Evolutionary conservation across 148 eudicot genomes (phyloP).

Genomic region (Cornus kousa): DNA sequence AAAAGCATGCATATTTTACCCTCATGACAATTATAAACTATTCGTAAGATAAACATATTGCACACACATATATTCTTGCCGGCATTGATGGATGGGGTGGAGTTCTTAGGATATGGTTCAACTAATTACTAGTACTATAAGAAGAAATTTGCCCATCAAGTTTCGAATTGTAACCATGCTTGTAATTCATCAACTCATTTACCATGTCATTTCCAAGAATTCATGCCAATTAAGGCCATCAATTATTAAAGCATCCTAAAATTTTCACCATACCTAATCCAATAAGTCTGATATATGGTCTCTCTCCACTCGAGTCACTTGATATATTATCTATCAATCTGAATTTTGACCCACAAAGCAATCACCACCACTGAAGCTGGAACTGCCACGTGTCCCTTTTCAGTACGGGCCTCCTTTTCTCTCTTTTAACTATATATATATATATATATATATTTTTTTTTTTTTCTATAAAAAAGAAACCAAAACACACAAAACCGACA

Average conservation of each 20-base stretch:
- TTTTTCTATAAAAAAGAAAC: neutral
- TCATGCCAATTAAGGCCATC: neutral
- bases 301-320: slow-evolving; percentile 8
- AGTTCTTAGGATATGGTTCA: neutral
- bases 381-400: neutral
- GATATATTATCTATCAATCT: neutral
- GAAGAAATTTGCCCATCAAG: neutral
- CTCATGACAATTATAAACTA: no score
- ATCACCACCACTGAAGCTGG: slow-evolving; percentile 15
- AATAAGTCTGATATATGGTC: slow-evolving; percentile 17
- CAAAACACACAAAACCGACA: neutral
- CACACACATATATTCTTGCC: neutral
- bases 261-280: slow-evolving; percentile 9
- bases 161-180: neutral
- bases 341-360: slow-evolving; percentile 10
- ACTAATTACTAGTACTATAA: neutral
- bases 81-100: neutral
- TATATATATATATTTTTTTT: no score
- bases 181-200: neutral
- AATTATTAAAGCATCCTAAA: slow-evolving; percentile 12
- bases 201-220: slow-evolving; percentile 13
- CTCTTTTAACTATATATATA: neutral
- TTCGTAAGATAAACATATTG: no score
- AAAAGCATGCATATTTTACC: no score
- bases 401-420: neutral